These are phyloP conservation scores for Penicillium sp. DNA, from an alignment of 2,329 filamentous ascomycete genomes.

Conservation along the genomic window DNA sequence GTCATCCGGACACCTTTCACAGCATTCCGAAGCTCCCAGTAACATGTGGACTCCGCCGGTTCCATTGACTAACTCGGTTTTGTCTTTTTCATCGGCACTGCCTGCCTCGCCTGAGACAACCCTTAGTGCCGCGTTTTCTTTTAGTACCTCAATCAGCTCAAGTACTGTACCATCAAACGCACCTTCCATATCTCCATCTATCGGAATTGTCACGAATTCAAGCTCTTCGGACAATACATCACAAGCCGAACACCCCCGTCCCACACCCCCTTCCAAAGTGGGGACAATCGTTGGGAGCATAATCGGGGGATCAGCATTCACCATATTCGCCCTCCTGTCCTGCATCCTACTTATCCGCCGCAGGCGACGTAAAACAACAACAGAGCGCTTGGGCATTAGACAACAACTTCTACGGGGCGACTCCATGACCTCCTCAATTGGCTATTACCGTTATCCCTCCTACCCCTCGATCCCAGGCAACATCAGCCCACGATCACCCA, in stretches of 20 bases:
- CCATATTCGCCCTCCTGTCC: constrained; percentile 25
- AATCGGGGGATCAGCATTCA: constrained; percentile 28
- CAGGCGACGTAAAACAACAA: constrained; percentile 16
- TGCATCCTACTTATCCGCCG: constrained; percentile 26
- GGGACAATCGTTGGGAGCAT: constrained; percentile 31
- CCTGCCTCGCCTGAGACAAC: background rate
- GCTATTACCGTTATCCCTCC: constrained; percentile 4
- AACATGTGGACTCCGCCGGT: background rate
- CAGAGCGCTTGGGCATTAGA: constrained; percentile 9
- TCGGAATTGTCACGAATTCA: background rate
- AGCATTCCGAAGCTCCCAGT: background rate
- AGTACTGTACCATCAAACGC: background rate
- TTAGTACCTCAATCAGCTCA: background rate
- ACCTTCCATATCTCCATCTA: background rate
- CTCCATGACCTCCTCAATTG: constrained; percentile 16
- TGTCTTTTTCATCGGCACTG: background rate
- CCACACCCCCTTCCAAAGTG: constrained; percentile 7
- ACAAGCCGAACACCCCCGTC: background rate
- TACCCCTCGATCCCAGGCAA: constrained; percentile 8
- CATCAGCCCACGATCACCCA: background rate
- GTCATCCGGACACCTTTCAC: background rate
- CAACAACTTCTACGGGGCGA: constrained; percentile 21
- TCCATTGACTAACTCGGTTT: background rate
- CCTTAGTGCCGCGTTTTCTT: background rate
- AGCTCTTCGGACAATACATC: background rate